A percentile compares a stretch with the other conserved stretches of the same genome.
Evolutionary conservation across 768 basidiomycete species (phyloP).

Genomic region (Antrodiella citrinella): DNA sequence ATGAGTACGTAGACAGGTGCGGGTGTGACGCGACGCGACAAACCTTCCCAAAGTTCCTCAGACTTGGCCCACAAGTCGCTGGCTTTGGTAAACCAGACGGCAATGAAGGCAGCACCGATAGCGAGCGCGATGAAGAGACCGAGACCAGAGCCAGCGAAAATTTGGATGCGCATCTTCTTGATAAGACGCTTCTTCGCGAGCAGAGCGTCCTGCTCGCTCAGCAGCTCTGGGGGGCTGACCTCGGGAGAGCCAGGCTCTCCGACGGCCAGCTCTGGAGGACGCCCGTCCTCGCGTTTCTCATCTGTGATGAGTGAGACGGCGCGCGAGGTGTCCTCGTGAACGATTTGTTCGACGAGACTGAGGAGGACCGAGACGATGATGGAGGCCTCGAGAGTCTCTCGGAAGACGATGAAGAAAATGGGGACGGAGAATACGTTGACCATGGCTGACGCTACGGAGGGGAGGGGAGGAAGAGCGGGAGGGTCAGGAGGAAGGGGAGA

Average conservation of each 20-base stretch:
- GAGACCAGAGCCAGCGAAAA: constrained; percentile 62
- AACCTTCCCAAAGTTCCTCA: constrained; percentile 92
- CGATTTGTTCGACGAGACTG: constrained; percentile 83
- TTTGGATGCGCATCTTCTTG: constrained; percentile 67
- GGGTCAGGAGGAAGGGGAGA: background rate
- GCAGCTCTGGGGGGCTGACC: constrained; percentile 12
- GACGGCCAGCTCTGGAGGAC: constrained; percentile 6
- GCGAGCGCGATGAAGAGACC: constrained; percentile 77
- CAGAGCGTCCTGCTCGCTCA: constrained; percentile 14
- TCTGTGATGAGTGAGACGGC: constrained; percentile 5
- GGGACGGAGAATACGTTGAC: constrained; percentile 77
- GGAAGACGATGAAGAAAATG: constrained; percentile 95
- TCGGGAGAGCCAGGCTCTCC: too few species aligned
- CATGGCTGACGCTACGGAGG: constrained; percentile 34
- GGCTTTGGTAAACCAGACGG: constrained; percentile 91
- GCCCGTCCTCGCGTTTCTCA: constrained; percentile 14
- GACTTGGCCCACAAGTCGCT: constrained; percentile 75
- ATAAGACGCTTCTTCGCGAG: constrained; percentile 35
- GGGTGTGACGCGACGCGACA: constrained; percentile 1
- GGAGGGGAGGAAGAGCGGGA: constrained; percentile 5
- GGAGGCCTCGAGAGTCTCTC: constrained; percentile 88
- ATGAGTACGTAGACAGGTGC: background rate
- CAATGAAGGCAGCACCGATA: constrained; percentile 89
- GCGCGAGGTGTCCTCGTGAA: constrained; percentile 25
- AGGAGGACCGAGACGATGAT: constrained; percentile 92